phyloP scores from a whole-genome alignment of 352 stramenopile genomes.

The Pythium phragmitis region DNA sequence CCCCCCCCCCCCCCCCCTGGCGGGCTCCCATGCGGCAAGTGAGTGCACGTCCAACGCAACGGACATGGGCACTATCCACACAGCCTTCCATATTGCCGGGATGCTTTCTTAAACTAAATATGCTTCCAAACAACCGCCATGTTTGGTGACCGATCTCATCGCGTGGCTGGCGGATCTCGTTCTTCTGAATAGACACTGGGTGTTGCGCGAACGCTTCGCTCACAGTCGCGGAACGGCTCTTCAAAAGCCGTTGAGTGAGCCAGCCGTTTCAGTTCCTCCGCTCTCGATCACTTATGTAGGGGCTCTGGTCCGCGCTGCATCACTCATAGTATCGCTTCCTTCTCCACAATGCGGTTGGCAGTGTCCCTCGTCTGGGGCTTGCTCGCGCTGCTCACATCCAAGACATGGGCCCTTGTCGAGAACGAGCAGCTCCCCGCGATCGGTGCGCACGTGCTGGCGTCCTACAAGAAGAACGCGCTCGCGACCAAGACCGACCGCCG shows the following conservation, averaged over 20 bases:
- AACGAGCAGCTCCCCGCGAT: background rate
- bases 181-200: background rate
- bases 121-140: background rate
- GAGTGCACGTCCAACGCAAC: conserved; percentile 86
- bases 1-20: no score
- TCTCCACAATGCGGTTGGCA: background rate
- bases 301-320: background rate
- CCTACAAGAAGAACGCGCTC: background rate
- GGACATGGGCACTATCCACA: conserved; percentile 73
- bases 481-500: conserved; percentile 5
- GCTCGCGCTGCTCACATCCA: background rate
- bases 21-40: background rate
- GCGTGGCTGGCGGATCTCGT: background rate
- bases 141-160: background rate
- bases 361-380: background rate
- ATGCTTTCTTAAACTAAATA: background rate
- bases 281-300: background rate
- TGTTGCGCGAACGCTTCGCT: background rate
- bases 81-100: no score
- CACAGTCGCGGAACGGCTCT: background rate
- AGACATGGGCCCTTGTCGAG: background rate
- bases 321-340: background rate
- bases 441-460: background rate
- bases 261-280: background rate
- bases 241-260: background rate